Percentiles rank a stretch among this genome's conserved stretches.
These are phyloP conservation scores for Rhynchosporium graminicola DNA, from an alignment of 2,329 filamentous ascomycete genomes.

Conservation along the genomic window DNA sequence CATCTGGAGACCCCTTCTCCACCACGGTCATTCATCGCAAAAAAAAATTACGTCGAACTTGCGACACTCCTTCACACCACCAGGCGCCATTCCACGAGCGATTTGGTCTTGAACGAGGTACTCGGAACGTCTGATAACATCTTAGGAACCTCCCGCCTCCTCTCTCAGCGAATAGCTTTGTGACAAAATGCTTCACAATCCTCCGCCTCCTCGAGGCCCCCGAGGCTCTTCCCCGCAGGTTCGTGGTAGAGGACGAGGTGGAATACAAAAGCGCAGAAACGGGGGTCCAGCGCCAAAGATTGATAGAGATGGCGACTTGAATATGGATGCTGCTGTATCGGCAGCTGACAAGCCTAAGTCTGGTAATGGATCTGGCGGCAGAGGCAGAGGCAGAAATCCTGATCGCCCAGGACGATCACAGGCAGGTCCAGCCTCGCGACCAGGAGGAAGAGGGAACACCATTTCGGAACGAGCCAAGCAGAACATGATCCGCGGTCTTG, in stretches of 20 bases:
- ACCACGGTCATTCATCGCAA: conserved; percentile 13
- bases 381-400: conserved; percentile 28
- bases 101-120: neutral
- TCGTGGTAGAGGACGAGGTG: conserved; percentile 44
- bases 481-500: conserved; percentile 44
- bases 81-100: conserved; percentile 17
- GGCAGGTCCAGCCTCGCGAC: conserved; percentile 38
- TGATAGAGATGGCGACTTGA: conserved; percentile 62
- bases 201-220: conserved; percentile 34
- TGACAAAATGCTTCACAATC: conserved; percentile 14
- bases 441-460: conserved; percentile 40
- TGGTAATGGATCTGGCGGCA: conserved; percentile 23
- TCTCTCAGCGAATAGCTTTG: too few species aligned
- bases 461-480: conserved; percentile 34
- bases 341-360: neutral
- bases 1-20: conserved; percentile 10
- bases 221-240: conserved; percentile 36
- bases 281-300: conserved; percentile 43
- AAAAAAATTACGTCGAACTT: conserved; percentile 9
- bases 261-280: conserved; percentile 51
- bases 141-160: neutral
- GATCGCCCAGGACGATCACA: conserved; percentile 24
- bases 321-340: conserved; percentile 53
- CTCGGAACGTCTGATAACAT: neutral
- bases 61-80: conserved; percentile 8